Conservation (phyloP, 2,329 filamentous ascomycete genomes). For the Alternaria longipes region DNA sequence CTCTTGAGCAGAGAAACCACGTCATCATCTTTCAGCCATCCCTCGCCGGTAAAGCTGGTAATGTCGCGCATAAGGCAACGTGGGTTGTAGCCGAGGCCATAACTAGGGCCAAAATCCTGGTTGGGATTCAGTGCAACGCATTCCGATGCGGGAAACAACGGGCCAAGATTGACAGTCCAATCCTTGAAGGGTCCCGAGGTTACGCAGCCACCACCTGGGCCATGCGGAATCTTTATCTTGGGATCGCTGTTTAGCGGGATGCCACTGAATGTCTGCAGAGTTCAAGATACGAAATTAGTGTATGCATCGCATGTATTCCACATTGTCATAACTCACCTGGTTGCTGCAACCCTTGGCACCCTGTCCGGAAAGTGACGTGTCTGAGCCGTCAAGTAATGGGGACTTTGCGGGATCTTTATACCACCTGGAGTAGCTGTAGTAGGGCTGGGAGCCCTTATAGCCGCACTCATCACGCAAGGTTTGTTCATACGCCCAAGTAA, state of each 20-base stretch:
- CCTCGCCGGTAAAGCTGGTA: slow-evolving; percentile 2
- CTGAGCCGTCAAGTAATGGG: slow-evolving; percentile 64
- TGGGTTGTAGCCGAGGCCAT: slow-evolving; percentile 49
- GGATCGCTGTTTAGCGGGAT: slow-evolving; percentile 30
- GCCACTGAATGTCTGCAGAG: slow-evolving; percentile 23
- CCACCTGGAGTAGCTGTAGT: slow-evolving; percentile 36
- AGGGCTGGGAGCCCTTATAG: slow-evolving; percentile 37
- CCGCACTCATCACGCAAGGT: slow-evolving; percentile 38
- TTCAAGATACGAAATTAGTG: no score
- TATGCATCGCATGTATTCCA: no score
- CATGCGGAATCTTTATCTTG: slow-evolving; percentile 55
- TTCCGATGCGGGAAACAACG: slow-evolving; percentile 50
- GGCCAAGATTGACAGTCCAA: slow-evolving; percentile 56
- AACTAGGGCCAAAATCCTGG: neutral
- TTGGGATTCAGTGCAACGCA: slow-evolving; percentile 41
- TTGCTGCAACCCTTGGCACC: slow-evolving; percentile 45
- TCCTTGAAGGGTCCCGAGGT: slow-evolving; percentile 61
- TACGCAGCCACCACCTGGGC: slow-evolving; percentile 64
- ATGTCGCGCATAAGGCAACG: slow-evolving; percentile 54
- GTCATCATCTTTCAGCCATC: slow-evolving; percentile 23
- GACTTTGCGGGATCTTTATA: slow-evolving; percentile 50
- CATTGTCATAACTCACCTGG: neutral
- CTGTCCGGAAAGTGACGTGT: slow-evolving; percentile 57
- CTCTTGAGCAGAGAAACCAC: slow-evolving; percentile 26
- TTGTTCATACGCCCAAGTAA: slow-evolving; percentile 38